Evolutionary conservation across 192 early-diverging fungal species (phyloP).

Genomic region (Podila horticola): DNA sequence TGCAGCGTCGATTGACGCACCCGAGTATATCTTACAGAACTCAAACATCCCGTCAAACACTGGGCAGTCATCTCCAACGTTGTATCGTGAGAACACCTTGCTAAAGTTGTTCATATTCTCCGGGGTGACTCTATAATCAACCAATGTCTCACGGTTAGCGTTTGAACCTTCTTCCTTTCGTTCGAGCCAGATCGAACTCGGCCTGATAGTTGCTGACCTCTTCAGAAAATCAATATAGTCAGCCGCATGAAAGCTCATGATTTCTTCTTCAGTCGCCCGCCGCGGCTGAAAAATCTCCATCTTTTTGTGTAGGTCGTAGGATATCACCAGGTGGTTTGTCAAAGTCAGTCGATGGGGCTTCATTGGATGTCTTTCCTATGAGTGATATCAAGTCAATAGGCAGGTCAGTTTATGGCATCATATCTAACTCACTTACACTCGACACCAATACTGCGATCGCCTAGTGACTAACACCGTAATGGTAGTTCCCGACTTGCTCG

Average conservation of each 20-base stretch:
- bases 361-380: conserved; percentile 78
- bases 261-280: conserved; percentile 87
- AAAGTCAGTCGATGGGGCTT: conserved; percentile 94
- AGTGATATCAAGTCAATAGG: neutral
- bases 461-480: conserved; percentile 69
- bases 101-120: conserved; percentile 71
- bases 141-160: too few relatives aligned
- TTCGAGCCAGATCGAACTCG: too few relatives aligned
- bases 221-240: conserved; percentile 98
- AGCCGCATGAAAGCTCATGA: conserved; percentile 93
- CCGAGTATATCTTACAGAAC: conserved; percentile 91
- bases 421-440: neutral
- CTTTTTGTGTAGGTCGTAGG: conserved; percentile 92
- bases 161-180: too few relatives aligned
- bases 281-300: conserved; percentile 89
- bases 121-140: conserved; percentile 67
- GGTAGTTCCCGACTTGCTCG: conserved; percentile 83
- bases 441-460: neutral
- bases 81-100: conserved; percentile 75
- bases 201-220: conserved; percentile 50
- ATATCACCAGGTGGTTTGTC: conserved; percentile 93
- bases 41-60: conserved; percentile 98
- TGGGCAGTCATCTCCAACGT: conserved; percentile 98
- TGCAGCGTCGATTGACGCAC: conserved; percentile 94
- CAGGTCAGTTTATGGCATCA: neutral